Conservation (phyloP, 257 asterid genomes). For the Jaltomata sinuosa region DNA sequence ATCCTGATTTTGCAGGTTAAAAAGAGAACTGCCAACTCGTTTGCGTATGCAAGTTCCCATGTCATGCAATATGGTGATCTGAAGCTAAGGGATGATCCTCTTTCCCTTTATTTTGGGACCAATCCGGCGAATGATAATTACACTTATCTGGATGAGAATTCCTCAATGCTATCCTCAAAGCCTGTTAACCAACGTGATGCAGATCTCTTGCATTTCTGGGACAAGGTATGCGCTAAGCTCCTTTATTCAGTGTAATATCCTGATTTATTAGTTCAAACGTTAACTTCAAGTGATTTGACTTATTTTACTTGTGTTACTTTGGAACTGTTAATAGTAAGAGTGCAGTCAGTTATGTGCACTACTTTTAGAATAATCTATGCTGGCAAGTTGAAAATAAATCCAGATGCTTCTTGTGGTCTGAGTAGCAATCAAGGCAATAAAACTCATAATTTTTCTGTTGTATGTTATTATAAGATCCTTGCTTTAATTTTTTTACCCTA, state of each 20-base stretch:
- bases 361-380: background rate
- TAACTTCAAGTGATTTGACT: background rate
- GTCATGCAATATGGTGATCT: conserved; percentile 90
- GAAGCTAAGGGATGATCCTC: conserved; percentile 38
- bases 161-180: conserved; percentile 34
- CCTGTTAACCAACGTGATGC: conserved; percentile 84
- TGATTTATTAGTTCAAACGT: background rate
- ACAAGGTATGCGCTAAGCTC: conserved; percentile 38
- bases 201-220: conserved; percentile 85
- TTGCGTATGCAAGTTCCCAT: conserved; percentile 63
- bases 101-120: conserved; percentile 61
- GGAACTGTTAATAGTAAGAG: background rate
- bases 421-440: background rate
- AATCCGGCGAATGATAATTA: conserved; percentile 69
- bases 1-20: conserved; percentile 46
- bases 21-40: conserved; percentile 51
- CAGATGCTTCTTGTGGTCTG: background rate
- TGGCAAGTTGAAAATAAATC: background rate
- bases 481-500: background rate
- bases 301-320: background rate
- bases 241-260: background rate
- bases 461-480: background rate
- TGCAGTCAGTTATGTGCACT: background rate
- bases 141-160: conserved; percentile 47
- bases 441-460: background rate